These are phyloP conservation scores for Leptographium galeiforme DNA, from an alignment of 2,329 filamentous ascomycete genomes.

Conservation along the genomic window DNA sequence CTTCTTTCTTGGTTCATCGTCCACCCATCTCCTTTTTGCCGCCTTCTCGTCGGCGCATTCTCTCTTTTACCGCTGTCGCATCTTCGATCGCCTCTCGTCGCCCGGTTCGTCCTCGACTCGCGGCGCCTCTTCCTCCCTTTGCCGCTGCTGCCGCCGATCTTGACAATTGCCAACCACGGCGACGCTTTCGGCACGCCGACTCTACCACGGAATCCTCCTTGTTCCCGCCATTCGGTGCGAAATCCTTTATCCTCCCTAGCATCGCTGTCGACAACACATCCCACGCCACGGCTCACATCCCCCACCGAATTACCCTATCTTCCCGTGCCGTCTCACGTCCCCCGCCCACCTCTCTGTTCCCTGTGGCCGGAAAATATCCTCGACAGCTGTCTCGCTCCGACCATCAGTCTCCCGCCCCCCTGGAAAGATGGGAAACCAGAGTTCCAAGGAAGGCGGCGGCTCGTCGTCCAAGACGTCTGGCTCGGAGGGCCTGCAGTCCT, in stretches of 20 bases:
- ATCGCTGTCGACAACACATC: conserved; percentile 5
- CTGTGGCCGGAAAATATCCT: not conserved
- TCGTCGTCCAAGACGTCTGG: conserved; percentile 36
- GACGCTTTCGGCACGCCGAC: conserved; percentile 30
- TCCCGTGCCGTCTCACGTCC: not conserved
- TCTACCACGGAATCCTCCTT: conserved; percentile 29
- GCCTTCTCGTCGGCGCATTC: too few relatives aligned
- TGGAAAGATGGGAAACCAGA: conserved; percentile 59
- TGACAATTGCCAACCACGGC: conserved; percentile 28
- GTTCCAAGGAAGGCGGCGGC: conserved; percentile 45
- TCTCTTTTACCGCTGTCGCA: not conserved
- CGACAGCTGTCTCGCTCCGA: not conserved
- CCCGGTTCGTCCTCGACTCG: not conserved
- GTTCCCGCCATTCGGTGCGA: conserved; percentile 34
- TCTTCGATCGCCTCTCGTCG: not conserved
- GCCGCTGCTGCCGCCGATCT: not conserved
- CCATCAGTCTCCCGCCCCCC: conserved; percentile 5
- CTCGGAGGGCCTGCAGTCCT: conserved; percentile 58
- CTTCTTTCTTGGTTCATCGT: too few relatives aligned
- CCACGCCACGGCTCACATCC: conserved; percentile 5
- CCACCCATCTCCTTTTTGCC: conserved; percentile 5
- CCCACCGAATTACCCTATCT: not conserved
- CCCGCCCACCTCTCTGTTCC: conserved; percentile 12
- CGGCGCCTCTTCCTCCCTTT: not conserved
- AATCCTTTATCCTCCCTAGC: conserved; percentile 40